phyloP scores from a whole-genome alignment of 805 yeast genomes.

The Saccharomycopsis schoenii region DNA sequence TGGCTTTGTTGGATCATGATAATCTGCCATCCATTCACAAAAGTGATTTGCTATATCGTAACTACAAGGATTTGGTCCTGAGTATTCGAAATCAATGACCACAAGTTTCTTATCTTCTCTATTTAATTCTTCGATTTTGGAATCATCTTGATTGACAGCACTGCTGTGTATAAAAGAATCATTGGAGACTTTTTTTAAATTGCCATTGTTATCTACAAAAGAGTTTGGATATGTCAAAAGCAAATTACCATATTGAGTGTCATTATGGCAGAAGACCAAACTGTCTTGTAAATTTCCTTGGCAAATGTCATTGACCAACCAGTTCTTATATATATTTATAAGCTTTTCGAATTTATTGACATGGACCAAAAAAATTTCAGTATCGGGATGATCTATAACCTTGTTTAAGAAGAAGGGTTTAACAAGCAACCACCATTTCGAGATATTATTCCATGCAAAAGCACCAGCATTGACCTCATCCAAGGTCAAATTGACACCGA shows the following conservation, averaged over 20 bases:
- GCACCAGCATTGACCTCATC: constrained; percentile 56
- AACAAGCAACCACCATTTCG: constrained; percentile 57
- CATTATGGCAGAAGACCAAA: constrained; percentile 86
- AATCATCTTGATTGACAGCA: neutral
- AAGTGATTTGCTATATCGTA: constrained; percentile 90
- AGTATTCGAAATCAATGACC: constrained; percentile 93
- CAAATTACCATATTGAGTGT: constrained; percentile 92
- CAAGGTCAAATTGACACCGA: constrained; percentile 55
- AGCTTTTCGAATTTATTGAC: constrained; percentile 41
- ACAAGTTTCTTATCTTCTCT: constrained; percentile 64
- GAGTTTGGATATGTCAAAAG: constrained; percentile 46
- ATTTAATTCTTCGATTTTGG: neutral
- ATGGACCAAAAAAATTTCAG: constrained; percentile 33
- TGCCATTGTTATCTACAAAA: constrained; percentile 1
- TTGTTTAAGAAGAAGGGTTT: constrained; percentile 33
- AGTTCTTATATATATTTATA: constrained; percentile 45
- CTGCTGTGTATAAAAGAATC: neutral
- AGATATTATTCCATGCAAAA: constrained; percentile 55
- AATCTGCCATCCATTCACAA: constrained; percentile 95
- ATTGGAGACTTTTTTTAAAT: neutral
- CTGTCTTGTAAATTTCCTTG: constrained; percentile 32
- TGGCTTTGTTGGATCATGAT: constrained; percentile 48
- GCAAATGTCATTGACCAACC: constrained; percentile 45
- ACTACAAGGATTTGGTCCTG: constrained; percentile 85
- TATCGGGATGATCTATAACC: constrained; percentile 22